Evolutionary conservation across 139 green algal genomes (phyloP).

Genomic region (Mychonastes homosphaera): DNA sequence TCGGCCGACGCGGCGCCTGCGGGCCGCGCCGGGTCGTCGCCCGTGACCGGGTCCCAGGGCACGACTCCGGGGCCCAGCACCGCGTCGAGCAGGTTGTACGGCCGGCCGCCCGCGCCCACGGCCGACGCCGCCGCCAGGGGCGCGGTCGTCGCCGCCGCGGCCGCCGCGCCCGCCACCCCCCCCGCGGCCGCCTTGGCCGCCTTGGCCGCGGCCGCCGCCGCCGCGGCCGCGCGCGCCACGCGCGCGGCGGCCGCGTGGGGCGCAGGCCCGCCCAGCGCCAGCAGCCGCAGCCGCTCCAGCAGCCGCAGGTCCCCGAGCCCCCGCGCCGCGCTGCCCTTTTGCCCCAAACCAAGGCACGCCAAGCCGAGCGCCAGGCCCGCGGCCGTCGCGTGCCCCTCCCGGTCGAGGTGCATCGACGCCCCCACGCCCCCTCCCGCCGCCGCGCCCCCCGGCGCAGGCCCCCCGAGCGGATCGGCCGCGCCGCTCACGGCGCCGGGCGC

Average conservation of each 20-base stretch:
- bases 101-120: background rate
- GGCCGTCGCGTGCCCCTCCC: background rate
- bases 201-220: constrained; percentile 72
- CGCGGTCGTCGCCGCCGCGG: background rate
- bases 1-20: too few species aligned
- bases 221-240: too few species aligned
- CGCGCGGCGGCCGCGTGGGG: too few species aligned
- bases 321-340: constrained; percentile 29
- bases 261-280: too few species aligned
- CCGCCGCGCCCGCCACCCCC: constrained; percentile 2
- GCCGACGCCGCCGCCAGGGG: background rate
- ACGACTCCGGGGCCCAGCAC: constrained; percentile 18
- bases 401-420: background rate
- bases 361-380: constrained; percentile 4
- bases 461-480: background rate
- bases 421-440: background rate
- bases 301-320: constrained; percentile 55
- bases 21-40: background rate
- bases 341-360: constrained; percentile 71
- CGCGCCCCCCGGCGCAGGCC: background rate
- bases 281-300: constrained; percentile 29
- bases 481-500: constrained; percentile 8
- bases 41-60: constrained; percentile 6
- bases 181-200: constrained; percentile 23
- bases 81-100: constrained; percentile 5